These are phyloP conservation scores for Eimeria sp. DNA, from an alignment of 169 alveolate species.

Conservation along the genomic window DNA sequence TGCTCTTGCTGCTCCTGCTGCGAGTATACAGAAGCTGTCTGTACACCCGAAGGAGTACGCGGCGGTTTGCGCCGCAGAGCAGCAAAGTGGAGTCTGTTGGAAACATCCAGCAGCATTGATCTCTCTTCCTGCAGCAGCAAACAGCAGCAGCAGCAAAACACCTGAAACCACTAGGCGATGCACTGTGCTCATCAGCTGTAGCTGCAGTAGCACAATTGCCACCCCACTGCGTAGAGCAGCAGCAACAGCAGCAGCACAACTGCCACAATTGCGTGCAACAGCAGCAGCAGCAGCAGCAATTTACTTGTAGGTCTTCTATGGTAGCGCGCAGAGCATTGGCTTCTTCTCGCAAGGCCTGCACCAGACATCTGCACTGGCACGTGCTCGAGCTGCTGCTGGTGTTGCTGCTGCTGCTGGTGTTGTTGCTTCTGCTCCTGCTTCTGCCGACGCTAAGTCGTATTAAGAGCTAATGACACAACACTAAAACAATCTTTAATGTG, in stretches of 20 bases:
- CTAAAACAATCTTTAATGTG: no score
- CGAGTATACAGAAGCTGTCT: background rate
- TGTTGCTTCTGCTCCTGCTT: no score
- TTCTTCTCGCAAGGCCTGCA: slow-evolving; percentile 50
- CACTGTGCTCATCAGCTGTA: background rate
- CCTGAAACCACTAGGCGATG: background rate
- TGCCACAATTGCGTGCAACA: background rate
- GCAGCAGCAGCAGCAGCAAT: slow-evolving; percentile 12
- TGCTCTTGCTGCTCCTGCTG: slow-evolving; percentile 1
- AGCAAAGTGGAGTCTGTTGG: slow-evolving; percentile 11
- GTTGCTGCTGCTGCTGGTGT: no score
- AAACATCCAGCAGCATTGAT: slow-evolving; percentile 40
- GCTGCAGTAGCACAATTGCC: background rate
- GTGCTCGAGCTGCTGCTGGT: background rate
- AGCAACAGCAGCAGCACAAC: background rate
- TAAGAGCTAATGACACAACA: background rate
- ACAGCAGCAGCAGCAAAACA: background rate
- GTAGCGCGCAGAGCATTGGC: background rate
- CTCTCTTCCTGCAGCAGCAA: slow-evolving; percentile 39
- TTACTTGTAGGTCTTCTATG: slow-evolving; percentile 14
- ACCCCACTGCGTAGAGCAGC: background rate
- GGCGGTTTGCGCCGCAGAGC: background rate
- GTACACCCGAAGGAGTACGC: background rate
- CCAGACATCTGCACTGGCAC: background rate
- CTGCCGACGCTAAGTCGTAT: background rate